Evolutionary conservation across 495 filamentous ascomycete genomes (phyloP), one percentile per base, ranked within the genome.

Genomic region (Aspergillus baeticus): DNA sequence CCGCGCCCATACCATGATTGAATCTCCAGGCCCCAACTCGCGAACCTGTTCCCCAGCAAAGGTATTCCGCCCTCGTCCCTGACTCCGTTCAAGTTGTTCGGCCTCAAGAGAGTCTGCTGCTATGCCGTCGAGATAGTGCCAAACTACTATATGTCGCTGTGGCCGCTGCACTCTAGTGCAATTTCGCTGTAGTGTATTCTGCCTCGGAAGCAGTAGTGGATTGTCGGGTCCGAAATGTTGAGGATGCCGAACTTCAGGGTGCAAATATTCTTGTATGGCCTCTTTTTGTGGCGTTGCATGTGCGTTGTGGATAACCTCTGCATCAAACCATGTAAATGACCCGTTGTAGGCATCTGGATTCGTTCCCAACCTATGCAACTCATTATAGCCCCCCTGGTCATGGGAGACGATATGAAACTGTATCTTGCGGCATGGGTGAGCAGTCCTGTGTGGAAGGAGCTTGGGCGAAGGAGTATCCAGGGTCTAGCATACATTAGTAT

Each of bases 261-360:
- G 44, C 35, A 23, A 35, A 34, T 41, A 36, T 51, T 39, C 45
- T 10, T 39, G 4, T 22, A 38, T 34, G 31, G 42, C 21, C 31
- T 51, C 46, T 11, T 8, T 35, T n/a, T 52, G 44, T 35, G 47
- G 8, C 14, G 36, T 26, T 15, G 55, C 33, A 23, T 73, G 68
- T 7, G 70, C 69, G 0, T 50, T 55, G 17, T 41, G 69, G 17
- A 72, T 62, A 3, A 77, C 58, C 29, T 85, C 84, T 4, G 74
- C 79, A 41, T 89, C 87, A 60, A 90, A 90, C 87, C 87, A 92
- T 0, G 87, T 89, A 65, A 70, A 88, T 0, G 85, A 86, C 13
- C 62, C 69, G 5, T 69, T 53, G 60, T 82, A 89, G 14, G 10
- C 4, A 6, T 36, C 13, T n/a, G 77, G 81, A 37, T 78, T 18